Base-by-base conservation (phyloP, 352 stramenopile species). In the Globisporangium orthogonon region DNA sequence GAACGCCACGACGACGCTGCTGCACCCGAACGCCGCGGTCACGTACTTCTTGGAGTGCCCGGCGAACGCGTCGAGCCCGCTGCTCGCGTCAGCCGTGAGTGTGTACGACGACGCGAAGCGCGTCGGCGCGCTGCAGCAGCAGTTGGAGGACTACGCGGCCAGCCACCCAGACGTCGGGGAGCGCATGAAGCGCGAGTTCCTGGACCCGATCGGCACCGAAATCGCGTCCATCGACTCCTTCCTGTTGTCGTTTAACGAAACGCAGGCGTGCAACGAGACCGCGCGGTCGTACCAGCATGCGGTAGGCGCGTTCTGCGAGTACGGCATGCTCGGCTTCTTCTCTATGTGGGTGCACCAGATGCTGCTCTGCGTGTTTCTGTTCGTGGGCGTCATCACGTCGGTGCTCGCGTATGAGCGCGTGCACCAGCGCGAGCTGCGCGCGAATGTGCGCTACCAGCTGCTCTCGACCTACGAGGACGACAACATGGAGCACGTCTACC, bases 271-370 rank as follows among this genome's bases (percentile, higher is more conserved):
- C 48, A 54, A 69, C 39, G 60, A 69, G 29, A 69, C 86, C 4
- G 70, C 76, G 39, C 67, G 56, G 30, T 71, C 65, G 14, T 73
- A 87, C 14, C 52, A 66, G 50, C 68, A 82, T 48, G 83, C 79
- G 7, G 63, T 80, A 30, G 65, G 68, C 39, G 70, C 74, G 45
- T 90, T 80, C 63, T 93, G 83, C 61, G 83, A 87, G 66, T 91
- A 83, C 63, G 80, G 83, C 51, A 87, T 93, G 61, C 67, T 91
- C 44, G 83, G 83, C 28, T 85, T 93, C 60, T 89, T 90, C 54
- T 89, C 80, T 14, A 87, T 93, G 78, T 93, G 83, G 83, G 73
- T 88, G 50, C 83, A 93, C 57, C 83, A 93, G 71, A 78, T 93
- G 39, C 54, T 90, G 53, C 58, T 93, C 11, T 93, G 83, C 52